These are phyloP conservation scores for Xylaria sp. DNA, from an alignment of 2,329 filamentous ascomycete genomes.

Conservation along the genomic window DNA sequence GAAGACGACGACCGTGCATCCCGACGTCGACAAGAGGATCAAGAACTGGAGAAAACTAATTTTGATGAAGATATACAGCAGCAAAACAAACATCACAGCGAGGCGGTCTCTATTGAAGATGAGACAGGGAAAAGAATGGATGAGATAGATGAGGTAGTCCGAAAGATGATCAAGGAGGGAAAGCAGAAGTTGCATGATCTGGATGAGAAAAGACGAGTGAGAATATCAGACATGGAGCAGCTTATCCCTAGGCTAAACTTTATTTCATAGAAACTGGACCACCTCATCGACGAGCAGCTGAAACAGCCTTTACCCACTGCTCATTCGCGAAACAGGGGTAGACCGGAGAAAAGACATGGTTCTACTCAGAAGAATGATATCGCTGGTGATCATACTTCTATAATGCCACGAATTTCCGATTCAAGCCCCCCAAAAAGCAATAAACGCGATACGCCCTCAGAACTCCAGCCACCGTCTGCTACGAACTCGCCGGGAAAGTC, in stretches of 20 bases:
- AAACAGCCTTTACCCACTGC: conserved; percentile 34
- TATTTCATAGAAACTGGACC: conserved; percentile 53
- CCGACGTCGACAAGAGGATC: conserved; percentile 51
- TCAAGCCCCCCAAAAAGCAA: conserved; percentile 15
- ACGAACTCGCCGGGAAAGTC: conserved; percentile 6
- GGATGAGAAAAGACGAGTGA: conserved; percentile 50
- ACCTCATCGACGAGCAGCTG: conserved; percentile 55
- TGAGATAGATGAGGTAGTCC: conserved; percentile 48
- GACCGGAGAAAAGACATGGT: conserved; percentile 20
- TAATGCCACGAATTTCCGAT: neutral
- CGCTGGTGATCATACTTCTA: neutral
- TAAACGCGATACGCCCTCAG: conserved; percentile 30
- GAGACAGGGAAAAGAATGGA: conserved; percentile 52
- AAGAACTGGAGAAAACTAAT: conserved; percentile 45
- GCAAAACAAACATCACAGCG: conserved; percentile 45
- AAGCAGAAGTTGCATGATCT: conserved; percentile 48
- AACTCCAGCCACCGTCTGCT: conserved; percentile 4
- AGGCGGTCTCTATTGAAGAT: conserved; percentile 48
- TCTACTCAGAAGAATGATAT: conserved; percentile 18
- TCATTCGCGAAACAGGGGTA: conserved; percentile 5
- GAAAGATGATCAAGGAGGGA: conserved; percentile 47
- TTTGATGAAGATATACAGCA: conserved; percentile 48
- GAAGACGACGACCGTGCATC: conserved; percentile 56
- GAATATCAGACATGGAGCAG: conserved; percentile 5
- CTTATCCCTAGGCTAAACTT: conserved; percentile 2